Percentiles rank a stretch among this genome's conserved stretches.
Conservation (phyloP, 495 filamentous ascomycete species). For the Arthonia radiata region DNA sequence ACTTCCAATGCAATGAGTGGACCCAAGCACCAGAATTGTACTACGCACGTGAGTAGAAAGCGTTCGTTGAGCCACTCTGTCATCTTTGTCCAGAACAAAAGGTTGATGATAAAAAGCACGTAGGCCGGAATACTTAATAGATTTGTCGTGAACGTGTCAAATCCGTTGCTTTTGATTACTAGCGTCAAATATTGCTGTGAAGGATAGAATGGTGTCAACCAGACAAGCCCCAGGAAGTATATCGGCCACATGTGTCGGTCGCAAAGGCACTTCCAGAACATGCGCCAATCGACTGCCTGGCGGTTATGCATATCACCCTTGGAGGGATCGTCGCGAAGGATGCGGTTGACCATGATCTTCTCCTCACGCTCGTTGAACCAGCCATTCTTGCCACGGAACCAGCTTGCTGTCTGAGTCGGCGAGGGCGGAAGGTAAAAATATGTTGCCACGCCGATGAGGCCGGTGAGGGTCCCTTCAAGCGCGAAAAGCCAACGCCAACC, state of each 20-base stretch:
- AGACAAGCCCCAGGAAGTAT: slow-evolving; percentile 35
- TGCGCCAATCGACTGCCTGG: slow-evolving; percentile 30
- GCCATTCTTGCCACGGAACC: slow-evolving; percentile 43
- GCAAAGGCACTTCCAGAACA: slow-evolving; percentile 30
- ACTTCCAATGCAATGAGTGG: slow-evolving; percentile 25
- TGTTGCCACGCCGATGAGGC: slow-evolving; percentile 31
- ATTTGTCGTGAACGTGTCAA: slow-evolving; percentile 41
- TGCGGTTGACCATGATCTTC: slow-evolving; percentile 45
- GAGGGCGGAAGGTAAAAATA: slow-evolving; percentile 46
- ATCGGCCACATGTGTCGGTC: slow-evolving; percentile 53
- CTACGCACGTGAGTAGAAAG: slow-evolving; percentile 21
- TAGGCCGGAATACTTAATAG: slow-evolving; percentile 37
- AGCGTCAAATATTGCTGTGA: slow-evolving; percentile 35
- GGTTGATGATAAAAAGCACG: slow-evolving; percentile 20
- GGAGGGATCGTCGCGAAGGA: slow-evolving; percentile 38
- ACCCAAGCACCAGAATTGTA: slow-evolving; percentile 32
- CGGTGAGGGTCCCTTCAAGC: slow-evolving; percentile 25
- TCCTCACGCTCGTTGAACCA: slow-evolving; percentile 43
- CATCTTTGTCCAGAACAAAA: slow-evolving; percentile 28
- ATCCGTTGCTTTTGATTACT: slow-evolving; percentile 31
- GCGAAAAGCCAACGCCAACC: slow-evolving; percentile 57
- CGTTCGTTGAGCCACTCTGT: slow-evolving; percentile 33
- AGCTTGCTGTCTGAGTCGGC: slow-evolving; percentile 42
- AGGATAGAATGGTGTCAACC: slow-evolving; percentile 27
- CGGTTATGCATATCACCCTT: slow-evolving; percentile 44